These are phyloP conservation scores for Saccharomycopsis fibuligera DNA, from an alignment of 805 yeast genomes.

Conservation along the genomic window DNA sequence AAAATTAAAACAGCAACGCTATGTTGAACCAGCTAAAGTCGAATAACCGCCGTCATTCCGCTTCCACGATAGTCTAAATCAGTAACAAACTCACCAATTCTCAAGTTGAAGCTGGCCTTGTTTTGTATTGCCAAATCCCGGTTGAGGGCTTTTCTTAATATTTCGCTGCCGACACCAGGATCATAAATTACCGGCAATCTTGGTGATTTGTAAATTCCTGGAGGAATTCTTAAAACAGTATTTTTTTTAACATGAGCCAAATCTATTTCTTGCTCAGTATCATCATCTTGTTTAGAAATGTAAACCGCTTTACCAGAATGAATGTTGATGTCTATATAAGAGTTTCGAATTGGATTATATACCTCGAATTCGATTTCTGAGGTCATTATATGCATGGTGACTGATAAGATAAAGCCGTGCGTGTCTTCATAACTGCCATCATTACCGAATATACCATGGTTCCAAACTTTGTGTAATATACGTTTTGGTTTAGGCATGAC, in stretches of 20 bases:
- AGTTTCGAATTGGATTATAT: slow-evolving; percentile 47
- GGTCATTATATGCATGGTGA: slow-evolving; percentile 48
- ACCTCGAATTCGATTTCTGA: slow-evolving; percentile 49
- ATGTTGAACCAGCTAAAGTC: slow-evolving; percentile 1
- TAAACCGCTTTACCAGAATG: slow-evolving; percentile 42
- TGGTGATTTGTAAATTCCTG: slow-evolving; percentile 46
- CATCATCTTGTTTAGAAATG: slow-evolving; percentile 42
- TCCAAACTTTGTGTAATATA: too few relatives aligned
- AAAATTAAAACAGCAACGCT: too few relatives aligned
- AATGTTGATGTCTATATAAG: slow-evolving; percentile 37
- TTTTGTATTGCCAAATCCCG: slow-evolving; percentile 45
- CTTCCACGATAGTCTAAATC: slow-evolving; percentile 41
- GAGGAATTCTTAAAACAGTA: slow-evolving; percentile 39
- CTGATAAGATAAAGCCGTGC: slow-evolving; percentile 39
- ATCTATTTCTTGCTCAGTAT: slow-evolving; percentile 11
- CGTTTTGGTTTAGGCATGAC: too few relatives aligned
- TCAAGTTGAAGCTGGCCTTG: slow-evolving; percentile 36
- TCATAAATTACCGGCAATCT: slow-evolving; percentile 43
- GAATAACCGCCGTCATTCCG: slow-evolving; percentile 37
- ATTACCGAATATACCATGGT: background rate
- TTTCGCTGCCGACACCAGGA: slow-evolving; percentile 37
- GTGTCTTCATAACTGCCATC: slow-evolving; percentile 13
- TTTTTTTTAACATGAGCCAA: slow-evolving; percentile 24
- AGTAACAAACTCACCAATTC: slow-evolving; percentile 35
- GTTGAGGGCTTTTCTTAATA: slow-evolving; percentile 43